Conservation (phyloP, 148 eudicot genomes). For the Suaeda aralocaspica region DNA sequence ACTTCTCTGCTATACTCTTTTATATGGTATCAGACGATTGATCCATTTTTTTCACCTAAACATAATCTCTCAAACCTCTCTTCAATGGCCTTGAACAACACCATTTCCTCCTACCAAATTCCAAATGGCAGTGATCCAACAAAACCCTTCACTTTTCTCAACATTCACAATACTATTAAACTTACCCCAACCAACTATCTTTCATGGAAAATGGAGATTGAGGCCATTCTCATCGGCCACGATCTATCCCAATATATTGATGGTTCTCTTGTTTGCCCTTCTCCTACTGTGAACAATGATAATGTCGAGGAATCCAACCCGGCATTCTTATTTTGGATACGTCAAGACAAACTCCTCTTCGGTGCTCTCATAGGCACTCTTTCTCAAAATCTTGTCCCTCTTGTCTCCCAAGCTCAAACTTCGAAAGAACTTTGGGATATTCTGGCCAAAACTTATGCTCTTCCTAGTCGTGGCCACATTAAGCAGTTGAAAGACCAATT, state of each 20-base stretch:
- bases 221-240: neutral
- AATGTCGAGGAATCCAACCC: neutral
- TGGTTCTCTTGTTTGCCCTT: neutral
- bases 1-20: too few species aligned
- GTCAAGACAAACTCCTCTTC: neutral
- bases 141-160: too few species aligned
- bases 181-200: neutral
- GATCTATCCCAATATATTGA: neutral
- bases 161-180: too few species aligned
- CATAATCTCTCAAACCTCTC: too few species aligned
- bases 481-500: too few species aligned
- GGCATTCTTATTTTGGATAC: neutral
- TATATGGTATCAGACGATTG: too few species aligned
- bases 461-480: neutral
- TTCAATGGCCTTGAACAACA: too few species aligned
- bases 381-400: neutral
- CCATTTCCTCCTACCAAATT: neutral
- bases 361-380: neutral
- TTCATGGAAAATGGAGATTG: neutral
- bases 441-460: neutral
- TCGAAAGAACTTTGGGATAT: neutral
- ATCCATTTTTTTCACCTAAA: too few species aligned
- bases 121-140: neutral
- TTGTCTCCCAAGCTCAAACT: neutral
- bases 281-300: neutral